Evolutionary conservation across 2,329 filamentous ascomycete genomes (phyloP), one percentile per base, ranked within the genome.

Genomic region (Curvularia hawaiiensis): DNA sequence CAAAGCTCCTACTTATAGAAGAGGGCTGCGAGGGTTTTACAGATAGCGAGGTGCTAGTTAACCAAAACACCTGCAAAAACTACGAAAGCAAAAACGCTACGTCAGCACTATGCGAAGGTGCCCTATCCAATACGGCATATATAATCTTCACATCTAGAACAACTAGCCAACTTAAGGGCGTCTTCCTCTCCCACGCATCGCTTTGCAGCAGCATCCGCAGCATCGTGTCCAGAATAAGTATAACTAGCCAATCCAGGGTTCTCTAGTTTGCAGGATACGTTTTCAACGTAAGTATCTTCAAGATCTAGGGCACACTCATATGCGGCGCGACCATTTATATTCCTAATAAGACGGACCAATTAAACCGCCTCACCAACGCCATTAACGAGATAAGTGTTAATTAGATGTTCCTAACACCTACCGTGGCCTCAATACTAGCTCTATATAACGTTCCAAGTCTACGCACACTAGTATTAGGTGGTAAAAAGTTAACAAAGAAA

Each of bases 191-290:
- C 11, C 40, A 43, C 40, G 40, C 40, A 43, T 43, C 40, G 22
- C 40, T 43, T 43, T 43, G 40, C 40, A 43, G 40, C 40, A 43
- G 40, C n/a, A 20, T 43, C 40, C n/a, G 40, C 40, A 43, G 40
- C 40, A 43, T 43, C 40, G n/a, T 43, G n/a, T 43, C 40, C 40
- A 43, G 40, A 18, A 43, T 43, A 18, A 43, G 11, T 18, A 43
- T 43, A 18, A 43, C 40, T n/a, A 43, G 40, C 3, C 14, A 43
- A 18, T 43, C 40, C n/a, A 43, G 40, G 40, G 40, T 43, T 43
- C 40, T 43, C 40, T 18, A 43, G 40, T 43, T 43, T 43, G 40
- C 40, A 5, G 40, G 40, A 43, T 43, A 43, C 11, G 18, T 43
- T 43, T 50, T 50, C 20, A 33, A 50, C 11, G 47, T 26, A 14